Conservation (phyloP, 148 eudicot species). For the Camellia japonica region DNA sequence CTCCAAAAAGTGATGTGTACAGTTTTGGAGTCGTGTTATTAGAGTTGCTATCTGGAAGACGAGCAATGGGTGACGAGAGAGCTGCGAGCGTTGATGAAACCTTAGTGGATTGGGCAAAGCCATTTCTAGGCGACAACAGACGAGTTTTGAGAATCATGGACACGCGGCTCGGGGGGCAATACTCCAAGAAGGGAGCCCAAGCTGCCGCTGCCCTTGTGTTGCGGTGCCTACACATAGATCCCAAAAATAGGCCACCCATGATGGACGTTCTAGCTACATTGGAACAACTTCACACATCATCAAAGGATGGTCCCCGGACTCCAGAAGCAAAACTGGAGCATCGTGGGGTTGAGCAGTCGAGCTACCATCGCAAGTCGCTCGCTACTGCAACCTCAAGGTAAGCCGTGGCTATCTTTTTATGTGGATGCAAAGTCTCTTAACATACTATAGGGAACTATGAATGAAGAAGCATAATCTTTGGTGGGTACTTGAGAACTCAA, state of each 20-base stretch:
- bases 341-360: not conserved
- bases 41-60: constrained; percentile 47
- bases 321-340: not conserved
- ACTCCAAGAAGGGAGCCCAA: constrained; percentile 51
- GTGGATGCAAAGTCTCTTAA: not conserved
- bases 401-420: not conserved
- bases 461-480: constrained; percentile 1
- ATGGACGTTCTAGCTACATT: constrained; percentile 26
- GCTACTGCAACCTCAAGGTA: not conserved
- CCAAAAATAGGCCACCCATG: constrained; percentile 46
- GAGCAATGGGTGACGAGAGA: constrained; percentile 35
- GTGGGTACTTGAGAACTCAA: not conserved
- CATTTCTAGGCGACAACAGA: constrained; percentile 34
- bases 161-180: constrained; percentile 53
- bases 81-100: constrained; percentile 32
- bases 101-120: constrained; percentile 51
- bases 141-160: constrained; percentile 53
- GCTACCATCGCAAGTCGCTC: not conserved
- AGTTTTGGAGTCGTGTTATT: constrained; percentile 48
- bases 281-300: constrained; percentile 28
- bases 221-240: constrained; percentile 43
- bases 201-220: constrained; percentile 40
- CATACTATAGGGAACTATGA: not conserved
- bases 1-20: constrained; percentile 51
- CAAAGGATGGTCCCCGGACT: constrained; percentile 21